Percentiles rank a stretch among this genome's conserved stretches.
Conservation (phyloP, 225 moss, liverwort and hornwort species). For the Marchantia paleacea region DNA sequence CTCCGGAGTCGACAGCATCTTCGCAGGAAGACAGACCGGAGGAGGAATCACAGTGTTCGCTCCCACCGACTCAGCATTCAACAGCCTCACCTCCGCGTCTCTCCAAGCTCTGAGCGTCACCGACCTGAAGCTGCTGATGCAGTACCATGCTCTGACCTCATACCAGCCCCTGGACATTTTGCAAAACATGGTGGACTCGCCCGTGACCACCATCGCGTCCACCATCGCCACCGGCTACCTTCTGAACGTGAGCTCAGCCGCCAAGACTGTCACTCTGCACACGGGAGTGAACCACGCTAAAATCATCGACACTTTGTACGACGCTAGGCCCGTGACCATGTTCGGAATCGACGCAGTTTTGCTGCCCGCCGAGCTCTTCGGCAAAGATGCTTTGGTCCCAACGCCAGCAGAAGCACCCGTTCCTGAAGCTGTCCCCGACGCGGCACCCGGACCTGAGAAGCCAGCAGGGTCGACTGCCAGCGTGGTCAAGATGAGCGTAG, state of each 20-base stretch:
- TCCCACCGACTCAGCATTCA: constrained; percentile 29
- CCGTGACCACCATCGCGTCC: constrained; percentile 11
- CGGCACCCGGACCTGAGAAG: neutral
- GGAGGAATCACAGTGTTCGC: constrained; percentile 28
- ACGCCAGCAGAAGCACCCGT: neutral
- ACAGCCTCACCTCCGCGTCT: constrained; percentile 12
- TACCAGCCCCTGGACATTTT: constrained; percentile 11
- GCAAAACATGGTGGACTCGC: neutral
- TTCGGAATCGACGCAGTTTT: constrained; percentile 21
- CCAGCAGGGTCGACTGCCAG: neutral
- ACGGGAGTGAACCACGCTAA: constrained; percentile 14
- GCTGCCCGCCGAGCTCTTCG: constrained; percentile 8
- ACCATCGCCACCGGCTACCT: constrained; percentile 14
- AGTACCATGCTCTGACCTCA: constrained; percentile 11
- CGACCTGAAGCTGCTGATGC: constrained; percentile 17
- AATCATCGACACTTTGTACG: constrained; percentile 5
- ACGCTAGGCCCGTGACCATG: constrained; percentile 2
- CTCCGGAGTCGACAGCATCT: neutral
- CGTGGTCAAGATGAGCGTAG: neutral
- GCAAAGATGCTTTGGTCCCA: neutral
- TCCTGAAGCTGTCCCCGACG: neutral
- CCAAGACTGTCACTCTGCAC: neutral
- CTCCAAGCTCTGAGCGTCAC: constrained; percentile 19
- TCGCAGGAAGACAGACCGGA: constrained; percentile 7
- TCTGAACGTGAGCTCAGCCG: neutral